Base-by-base conservation (phyloP, 441 rosid genomes). In the Sinapis alba region DNA sequence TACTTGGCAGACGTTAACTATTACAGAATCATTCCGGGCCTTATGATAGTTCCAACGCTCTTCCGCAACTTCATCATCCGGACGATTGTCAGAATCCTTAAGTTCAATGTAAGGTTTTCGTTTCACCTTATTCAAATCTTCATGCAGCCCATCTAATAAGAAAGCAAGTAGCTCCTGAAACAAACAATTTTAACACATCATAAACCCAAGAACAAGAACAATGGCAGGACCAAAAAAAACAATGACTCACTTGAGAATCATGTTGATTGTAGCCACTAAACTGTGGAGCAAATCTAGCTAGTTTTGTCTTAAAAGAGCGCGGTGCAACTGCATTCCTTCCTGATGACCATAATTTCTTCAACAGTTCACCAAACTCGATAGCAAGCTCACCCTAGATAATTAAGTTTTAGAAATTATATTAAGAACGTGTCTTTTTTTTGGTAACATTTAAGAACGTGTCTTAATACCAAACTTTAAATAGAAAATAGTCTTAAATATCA, bases 221-320 rank as follows among this genome's bases (percentile, higher is more conserved):
- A 32, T 67, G 67, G 43, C 27, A 16, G 7, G 19, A 27, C 38
- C 30, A 24, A 60, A 62, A 13, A 12, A 56, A 30, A 57, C 5
- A 36, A 43, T 50, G 30, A 84, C 88, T 81, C 15, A 89, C 94
- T 72, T 89, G 94, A 79, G 94, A 89, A 84, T 89, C 94, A 60
- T 89, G 91, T 86, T 89, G 94, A 78, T 87, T 89, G 62, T 89
- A 86, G 63, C 94, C 94, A 70, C 94, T 89, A 79, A 89, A 89
- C 34, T 89, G 94, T 27, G 94, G 92, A 63, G 94, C 92, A 80
- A 87, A 87, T 76, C 89, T 82, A 82, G 87, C 87, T 78, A 89
- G 83, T 74, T 86, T 89, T 66, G 87, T 89, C 79, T 87, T 89
- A 63, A 89, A 89, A 43, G 73, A 57, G 59, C 89, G 90, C 5